These are phyloP conservation scores for Saccharata proteae DNA, from an alignment of 2,329 filamentous ascomycete genomes.

Conservation along the genomic window DNA sequence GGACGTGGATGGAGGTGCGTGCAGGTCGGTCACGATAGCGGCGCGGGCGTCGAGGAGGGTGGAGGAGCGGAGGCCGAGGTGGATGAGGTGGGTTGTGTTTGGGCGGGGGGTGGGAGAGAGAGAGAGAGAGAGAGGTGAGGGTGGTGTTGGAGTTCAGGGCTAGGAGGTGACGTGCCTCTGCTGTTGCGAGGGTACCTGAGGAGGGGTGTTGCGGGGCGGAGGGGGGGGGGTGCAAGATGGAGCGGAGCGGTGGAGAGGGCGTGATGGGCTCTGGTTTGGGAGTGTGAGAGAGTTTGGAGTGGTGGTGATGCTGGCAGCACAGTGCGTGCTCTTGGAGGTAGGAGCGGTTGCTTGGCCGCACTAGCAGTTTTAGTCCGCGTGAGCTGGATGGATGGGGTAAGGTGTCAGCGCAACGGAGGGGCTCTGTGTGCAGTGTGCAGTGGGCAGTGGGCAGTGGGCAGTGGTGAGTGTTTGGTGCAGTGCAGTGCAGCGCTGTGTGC, in stretches of 20 bases:
- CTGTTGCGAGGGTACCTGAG: too few species aligned
- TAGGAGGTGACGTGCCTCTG: too few species aligned
- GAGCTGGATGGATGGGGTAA: slow-evolving; percentile 5
- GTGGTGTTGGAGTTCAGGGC: slow-evolving; percentile 5
- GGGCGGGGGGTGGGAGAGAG: slow-evolving; percentile 1
- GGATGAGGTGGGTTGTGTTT: neutral
- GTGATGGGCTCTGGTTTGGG: neutral
- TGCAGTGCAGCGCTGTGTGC: too few species aligned
- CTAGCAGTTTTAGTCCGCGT: slow-evolving; percentile 5
- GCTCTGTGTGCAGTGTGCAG: slow-evolving; percentile 1
- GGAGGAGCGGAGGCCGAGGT: neutral
- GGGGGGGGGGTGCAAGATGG: neutral
- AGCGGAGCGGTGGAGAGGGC: too few species aligned
- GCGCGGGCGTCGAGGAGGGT: slow-evolving; percentile 1
- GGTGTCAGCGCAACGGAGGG: neutral
- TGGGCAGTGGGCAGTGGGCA: slow-evolving; percentile 6
- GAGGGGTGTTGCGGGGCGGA: neutral
- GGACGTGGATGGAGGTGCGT: neutral
- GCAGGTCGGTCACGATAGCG: neutral
- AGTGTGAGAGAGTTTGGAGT: neutral
- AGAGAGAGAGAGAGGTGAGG: neutral
- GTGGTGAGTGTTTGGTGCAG: too few species aligned
- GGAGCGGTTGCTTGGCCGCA: slow-evolving; percentile 7
- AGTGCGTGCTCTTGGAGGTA: too few species aligned
- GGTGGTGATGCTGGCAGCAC: too few species aligned